Percentiles rank a stretch among this genome's conserved stretches.
Conservation (phyloP, 2,329 filamentous ascomycete genomes). For the Xylaria sp. region DNA sequence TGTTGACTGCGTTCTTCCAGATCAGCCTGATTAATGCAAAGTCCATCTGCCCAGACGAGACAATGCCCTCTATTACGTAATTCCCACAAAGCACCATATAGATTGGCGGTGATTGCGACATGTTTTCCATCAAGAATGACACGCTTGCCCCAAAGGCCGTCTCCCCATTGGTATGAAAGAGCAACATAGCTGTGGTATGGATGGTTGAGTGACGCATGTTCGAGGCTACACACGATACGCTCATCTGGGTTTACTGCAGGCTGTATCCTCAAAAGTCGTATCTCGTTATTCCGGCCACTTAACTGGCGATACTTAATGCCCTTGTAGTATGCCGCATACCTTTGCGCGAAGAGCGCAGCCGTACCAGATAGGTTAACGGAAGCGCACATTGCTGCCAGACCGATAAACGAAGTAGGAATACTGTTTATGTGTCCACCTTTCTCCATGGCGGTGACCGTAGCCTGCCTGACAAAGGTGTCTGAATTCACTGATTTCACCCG, state of each 20-base stretch:
- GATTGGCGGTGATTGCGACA: not conserved
- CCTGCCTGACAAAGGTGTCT: not conserved
- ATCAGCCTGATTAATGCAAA: slow-evolving; percentile 2
- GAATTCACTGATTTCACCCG: not conserved
- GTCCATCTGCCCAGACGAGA: slow-evolving; percentile 4
- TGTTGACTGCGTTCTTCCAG: slow-evolving; percentile 2
- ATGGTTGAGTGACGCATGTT: not conserved
- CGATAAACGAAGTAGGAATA: not conserved
- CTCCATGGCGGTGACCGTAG: not conserved
- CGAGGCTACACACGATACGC: not conserved
- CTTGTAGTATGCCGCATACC: not conserved
- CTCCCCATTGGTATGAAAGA: slow-evolving; percentile 2
- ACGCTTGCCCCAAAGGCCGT: not conserved
- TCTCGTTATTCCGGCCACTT: not conserved
- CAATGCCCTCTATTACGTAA: not conserved
- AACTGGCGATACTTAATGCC: not conserved
- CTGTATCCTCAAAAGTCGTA: slow-evolving; percentile 3
- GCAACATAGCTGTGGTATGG: not conserved
- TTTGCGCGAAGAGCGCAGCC: not conserved
- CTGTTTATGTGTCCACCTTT: not conserved
- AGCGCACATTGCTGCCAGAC: not conserved
- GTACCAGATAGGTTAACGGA: not conserved
- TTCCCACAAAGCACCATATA: not conserved
- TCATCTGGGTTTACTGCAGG: not conserved
- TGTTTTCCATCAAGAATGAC: not conserved